Conservation (phyloP, 495 filamentous ascomycete genomes). For the Durotheca rogersii region DNA sequence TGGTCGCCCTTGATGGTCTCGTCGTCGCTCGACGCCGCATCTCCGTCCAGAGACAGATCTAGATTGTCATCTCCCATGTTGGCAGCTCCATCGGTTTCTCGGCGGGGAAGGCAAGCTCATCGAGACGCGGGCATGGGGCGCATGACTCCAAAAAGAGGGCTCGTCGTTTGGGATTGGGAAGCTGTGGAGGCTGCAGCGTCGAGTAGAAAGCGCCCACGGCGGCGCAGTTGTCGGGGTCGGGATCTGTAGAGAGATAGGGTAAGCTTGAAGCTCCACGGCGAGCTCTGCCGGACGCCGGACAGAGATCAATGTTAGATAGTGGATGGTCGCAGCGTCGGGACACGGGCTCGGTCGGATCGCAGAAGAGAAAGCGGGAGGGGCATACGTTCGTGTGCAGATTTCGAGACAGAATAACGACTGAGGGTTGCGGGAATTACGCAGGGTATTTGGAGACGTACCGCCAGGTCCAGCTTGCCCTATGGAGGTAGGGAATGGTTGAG, state of each 20-base stretch:
- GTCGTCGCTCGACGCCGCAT: constrained; percentile 45
- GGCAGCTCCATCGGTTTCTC: constrained; percentile 48
- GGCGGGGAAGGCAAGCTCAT: constrained; percentile 54
- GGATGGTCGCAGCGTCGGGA: constrained; percentile 2
- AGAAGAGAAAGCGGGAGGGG: too few relatives aligned
- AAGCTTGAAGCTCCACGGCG: constrained; percentile 15
- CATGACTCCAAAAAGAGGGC: constrained; percentile 38
- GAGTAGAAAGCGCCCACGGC: not conserved
- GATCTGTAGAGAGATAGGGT: too few relatives aligned
- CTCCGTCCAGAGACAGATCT: constrained; percentile 38
- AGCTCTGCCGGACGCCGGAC: constrained; percentile 10
- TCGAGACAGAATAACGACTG: too few relatives aligned
- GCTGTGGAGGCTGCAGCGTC: constrained; percentile 2
- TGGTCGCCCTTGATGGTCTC: constrained; percentile 46
- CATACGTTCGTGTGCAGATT: too few relatives aligned
- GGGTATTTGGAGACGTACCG: constrained; percentile 9
- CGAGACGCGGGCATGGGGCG: constrained; percentile 33
- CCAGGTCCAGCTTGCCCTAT: too few relatives aligned
- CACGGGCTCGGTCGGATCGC: not conserved
- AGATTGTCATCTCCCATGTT: constrained; percentile 45
- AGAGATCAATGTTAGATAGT: constrained; percentile 1
- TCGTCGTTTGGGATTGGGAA: not conserved
- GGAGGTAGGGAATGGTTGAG: too few relatives aligned
- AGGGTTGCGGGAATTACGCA: too few relatives aligned
- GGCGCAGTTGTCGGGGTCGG: not conserved